These are phyloP conservation scores for Nannizziopsis barbatae DNA, from an alignment of 2,329 filamentous ascomycete genomes.

Conservation along the genomic window DNA sequence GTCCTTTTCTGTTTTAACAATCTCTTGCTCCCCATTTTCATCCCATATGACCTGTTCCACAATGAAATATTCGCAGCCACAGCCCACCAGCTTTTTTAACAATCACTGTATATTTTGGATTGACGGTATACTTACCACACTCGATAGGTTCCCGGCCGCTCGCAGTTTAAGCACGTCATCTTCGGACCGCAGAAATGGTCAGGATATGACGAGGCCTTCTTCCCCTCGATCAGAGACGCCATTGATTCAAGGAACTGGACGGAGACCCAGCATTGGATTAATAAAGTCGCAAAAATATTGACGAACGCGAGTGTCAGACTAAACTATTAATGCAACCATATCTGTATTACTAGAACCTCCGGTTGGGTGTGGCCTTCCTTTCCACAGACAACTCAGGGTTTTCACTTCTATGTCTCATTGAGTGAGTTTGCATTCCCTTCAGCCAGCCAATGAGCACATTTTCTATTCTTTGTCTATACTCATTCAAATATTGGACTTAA, in stretches of 20 bases:
- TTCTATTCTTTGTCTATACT: slow-evolving; percentile 1
- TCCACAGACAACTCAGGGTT: background rate
- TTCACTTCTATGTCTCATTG: background rate
- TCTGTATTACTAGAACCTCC: background rate
- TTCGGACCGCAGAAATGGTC: slow-evolving; percentile 76
- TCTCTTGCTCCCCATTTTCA: background rate
- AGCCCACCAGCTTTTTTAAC: background rate
- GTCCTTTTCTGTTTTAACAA: slow-evolving; percentile 29
- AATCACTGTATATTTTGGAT: background rate
- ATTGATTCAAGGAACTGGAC: slow-evolving; percentile 61
- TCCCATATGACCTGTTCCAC: background rate
- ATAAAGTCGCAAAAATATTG: slow-evolving; percentile 60
- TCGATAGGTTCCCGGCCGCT: slow-evolving; percentile 63
- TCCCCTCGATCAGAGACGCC: slow-evolving; percentile 76
- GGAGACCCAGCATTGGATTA: slow-evolving; percentile 54
- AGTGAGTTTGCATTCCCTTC: background rate
- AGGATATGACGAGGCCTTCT: slow-evolving; percentile 55
- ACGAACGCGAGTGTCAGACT: slow-evolving; percentile 47
- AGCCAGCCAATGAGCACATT: background rate
- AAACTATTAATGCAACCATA: slow-evolving; percentile 18
- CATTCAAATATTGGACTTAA: background rate
- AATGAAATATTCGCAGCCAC: background rate
- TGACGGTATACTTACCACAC: slow-evolving; percentile 10
- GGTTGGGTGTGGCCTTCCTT: background rate
- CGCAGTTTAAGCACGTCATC: slow-evolving; percentile 87